These are phyloP conservation scores for Mycena albidolilacea DNA, from an alignment of 768 basidiomycete genomes.

Conservation along the genomic window DNA sequence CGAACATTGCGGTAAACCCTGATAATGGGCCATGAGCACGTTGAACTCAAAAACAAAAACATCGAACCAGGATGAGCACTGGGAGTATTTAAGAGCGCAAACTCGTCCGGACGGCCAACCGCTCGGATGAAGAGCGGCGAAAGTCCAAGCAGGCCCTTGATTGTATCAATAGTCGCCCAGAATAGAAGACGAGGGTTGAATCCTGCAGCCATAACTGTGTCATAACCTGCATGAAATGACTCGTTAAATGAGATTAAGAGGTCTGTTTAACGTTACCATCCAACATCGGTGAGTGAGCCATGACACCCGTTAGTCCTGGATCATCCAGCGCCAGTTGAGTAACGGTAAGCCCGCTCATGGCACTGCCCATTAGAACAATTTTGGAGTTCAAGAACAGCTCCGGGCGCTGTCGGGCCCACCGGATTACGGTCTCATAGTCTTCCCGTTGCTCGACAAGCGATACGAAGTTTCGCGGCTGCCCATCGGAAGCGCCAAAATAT, in stretches of 20 bases:
- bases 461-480: slow-evolving; percentile 45
- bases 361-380: slow-evolving; percentile 46
- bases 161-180: slow-evolving; percentile 35
- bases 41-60: neutral
- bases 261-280: slow-evolving; percentile 37
- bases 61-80: slow-evolving; percentile 25
- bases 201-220: slow-evolving; percentile 29
- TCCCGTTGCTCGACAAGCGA: slow-evolving; percentile 41
- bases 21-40: neutral
- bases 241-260: neutral
- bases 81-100: slow-evolving; percentile 36
- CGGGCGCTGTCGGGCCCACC: slow-evolving; percentile 42
- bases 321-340: slow-evolving; percentile 41
- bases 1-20: slow-evolving; percentile 39
- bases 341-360: slow-evolving; percentile 43
- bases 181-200: slow-evolving; percentile 39
- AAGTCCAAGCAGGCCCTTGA: slow-evolving; percentile 34
- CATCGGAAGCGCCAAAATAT: slow-evolving; percentile 45
- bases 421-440: slow-evolving; percentile 43
- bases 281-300: slow-evolving; percentile 45
- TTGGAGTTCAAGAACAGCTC: slow-evolving; percentile 44
- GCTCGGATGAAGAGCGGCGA: slow-evolving; percentile 37
- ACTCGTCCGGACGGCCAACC: slow-evolving; percentile 38
- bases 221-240: slow-evolving; percentile 17
- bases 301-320: slow-evolving; percentile 43